Evolutionary conservation across 768 basidiomycete species (phyloP).

Genomic region (Russula vinacea): DNA sequence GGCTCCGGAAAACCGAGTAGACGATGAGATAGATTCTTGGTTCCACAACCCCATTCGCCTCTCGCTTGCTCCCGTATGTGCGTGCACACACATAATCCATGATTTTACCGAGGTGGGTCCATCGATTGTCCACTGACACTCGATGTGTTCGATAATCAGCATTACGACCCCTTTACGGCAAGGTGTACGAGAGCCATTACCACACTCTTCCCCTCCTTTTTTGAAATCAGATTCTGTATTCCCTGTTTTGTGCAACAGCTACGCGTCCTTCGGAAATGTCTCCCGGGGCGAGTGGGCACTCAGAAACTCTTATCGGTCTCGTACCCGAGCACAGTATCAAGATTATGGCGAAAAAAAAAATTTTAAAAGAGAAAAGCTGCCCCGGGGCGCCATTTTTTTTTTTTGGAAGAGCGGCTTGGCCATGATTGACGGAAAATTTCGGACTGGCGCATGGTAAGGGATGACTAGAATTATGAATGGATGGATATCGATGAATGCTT

Average conservation of each 20-base stretch:
- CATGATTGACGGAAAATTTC: no score
- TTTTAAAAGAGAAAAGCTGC: no score
- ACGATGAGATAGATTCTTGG: not conserved
- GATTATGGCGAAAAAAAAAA: no score
- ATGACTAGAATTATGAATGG: no score
- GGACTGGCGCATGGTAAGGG: no score
- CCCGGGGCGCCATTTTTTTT: no score
- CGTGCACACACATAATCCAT: no score
- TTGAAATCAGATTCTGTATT: not conserved
- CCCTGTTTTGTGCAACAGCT: not conserved
- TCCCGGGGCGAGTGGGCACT: no score
- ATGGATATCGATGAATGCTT: no score
- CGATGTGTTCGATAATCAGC: not conserved
- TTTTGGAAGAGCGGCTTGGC: no score
- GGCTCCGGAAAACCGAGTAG: not conserved
- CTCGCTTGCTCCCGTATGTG: not conserved
- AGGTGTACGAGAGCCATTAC: not conserved
- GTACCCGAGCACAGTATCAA: no score
- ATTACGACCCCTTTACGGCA: not conserved
- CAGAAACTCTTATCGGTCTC: no score
- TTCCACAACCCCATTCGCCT: not conserved
- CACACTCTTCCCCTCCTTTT: not conserved
- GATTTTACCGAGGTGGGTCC: not conserved
- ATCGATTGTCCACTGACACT: not conserved
- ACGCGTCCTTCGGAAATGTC: not conserved